Evolutionary conservation across 1,284 basidiomycete genomes (phyloP).

Genomic region (Naganishia sp.): DNA sequence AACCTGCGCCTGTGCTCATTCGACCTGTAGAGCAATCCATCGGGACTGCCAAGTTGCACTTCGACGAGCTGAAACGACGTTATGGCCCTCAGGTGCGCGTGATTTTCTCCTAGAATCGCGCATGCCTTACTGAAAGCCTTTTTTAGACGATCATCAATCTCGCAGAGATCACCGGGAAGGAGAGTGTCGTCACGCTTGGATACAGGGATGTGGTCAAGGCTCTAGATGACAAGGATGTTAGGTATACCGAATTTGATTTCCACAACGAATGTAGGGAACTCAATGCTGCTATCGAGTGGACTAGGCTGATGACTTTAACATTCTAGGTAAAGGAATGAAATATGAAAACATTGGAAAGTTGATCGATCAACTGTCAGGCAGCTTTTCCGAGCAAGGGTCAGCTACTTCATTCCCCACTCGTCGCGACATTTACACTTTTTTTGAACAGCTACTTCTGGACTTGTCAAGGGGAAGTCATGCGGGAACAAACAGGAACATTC

Average conservation of each 20-base stretch:
- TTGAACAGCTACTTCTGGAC: constrained; percentile 78
- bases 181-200: constrained; percentile 73
- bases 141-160: constrained; percentile 80
- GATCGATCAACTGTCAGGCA: constrained; percentile 66
- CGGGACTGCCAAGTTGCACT: constrained; percentile 72
- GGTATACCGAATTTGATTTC: constrained; percentile 71
- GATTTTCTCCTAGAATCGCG: not conserved
- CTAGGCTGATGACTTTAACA: not conserved
- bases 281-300: not conserved
- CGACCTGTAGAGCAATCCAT: constrained; percentile 72
- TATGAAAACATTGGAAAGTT: constrained; percentile 86
- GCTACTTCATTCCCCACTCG: constrained; percentile 29
- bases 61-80: constrained; percentile 64
- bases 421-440: constrained; percentile 14
- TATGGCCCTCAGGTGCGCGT: constrained; percentile 74
- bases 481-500: constrained; percentile 80
- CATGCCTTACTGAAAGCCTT: constrained; percentile 30
- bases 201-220: constrained; percentile 71
- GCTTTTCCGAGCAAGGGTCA: constrained; percentile 75
- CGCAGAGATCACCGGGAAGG: constrained; percentile 86
- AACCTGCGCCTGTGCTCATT: constrained; percentile 82
- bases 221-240: constrained; percentile 63
- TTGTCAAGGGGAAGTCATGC: constrained; percentile 68
- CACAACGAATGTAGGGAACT: constrained; percentile 68
- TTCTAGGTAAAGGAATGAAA: constrained; percentile 74